Evolutionary conservation across 2,329 filamentous ascomycete species (phyloP).

Genomic region (Bipolaris gigantea): DNA sequence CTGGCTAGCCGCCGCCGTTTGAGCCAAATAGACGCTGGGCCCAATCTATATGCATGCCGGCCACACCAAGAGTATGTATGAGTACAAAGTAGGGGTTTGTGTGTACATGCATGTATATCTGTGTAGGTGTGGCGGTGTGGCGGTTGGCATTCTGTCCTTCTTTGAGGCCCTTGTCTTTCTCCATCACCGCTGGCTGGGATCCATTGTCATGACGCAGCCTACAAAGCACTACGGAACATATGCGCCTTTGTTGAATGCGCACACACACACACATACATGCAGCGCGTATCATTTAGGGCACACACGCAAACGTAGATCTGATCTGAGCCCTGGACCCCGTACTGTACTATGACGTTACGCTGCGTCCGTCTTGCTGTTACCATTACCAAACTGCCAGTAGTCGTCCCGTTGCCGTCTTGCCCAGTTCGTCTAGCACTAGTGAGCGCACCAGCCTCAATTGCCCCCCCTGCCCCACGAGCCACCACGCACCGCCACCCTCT

Average conservation of each 20-base stretch:
- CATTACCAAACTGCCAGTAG: too few species aligned
- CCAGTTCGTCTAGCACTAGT: neutral
- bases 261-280: neutral
- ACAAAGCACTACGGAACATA: neutral
- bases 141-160: too few species aligned
- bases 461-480: neutral
- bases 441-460: neutral
- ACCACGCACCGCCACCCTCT: conserved; percentile 1
- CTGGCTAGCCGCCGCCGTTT: conserved; percentile 13
- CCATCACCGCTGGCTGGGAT: too few species aligned
- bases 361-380: neutral
- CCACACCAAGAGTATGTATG: too few species aligned
- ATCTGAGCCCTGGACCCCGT: conserved; percentile 12
- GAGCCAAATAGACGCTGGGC: conserved; percentile 8
- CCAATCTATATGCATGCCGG: neutral
- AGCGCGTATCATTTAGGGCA: conserved; percentile 4
- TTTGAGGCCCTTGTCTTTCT: too few species aligned
- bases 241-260: neutral
- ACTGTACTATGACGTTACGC: conserved; percentile 14
- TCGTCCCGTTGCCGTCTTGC: conserved; percentile 1
- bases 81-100: too few species aligned
- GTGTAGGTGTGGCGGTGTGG: too few species aligned
- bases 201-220: neutral
- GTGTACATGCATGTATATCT: too few species aligned
- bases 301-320: conserved; percentile 4